Base-by-base conservation (phyloP, 2,329 filamentous ascomycete genomes). In the Celoporthe dispersa region DNA sequence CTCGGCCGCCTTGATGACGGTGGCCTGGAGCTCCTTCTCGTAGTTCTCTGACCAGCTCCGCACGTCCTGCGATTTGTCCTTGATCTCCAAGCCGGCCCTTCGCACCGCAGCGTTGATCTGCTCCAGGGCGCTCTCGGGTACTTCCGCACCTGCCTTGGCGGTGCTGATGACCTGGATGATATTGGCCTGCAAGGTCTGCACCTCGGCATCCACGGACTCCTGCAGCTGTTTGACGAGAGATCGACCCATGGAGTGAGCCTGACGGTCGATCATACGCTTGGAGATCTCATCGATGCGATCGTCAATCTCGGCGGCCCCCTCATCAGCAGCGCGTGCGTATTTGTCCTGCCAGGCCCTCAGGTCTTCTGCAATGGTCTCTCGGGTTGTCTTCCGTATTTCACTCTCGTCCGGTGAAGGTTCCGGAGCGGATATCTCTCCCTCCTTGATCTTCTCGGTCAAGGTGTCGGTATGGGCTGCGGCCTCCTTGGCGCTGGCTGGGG, bases 321-420 rank as follows among this genome's bases (percentile, higher is more conserved):
- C 94, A 71, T 97, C 92, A 9, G 93, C 93, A 12, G 94, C 94
- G 71, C 90, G 89, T 37, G 92, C 87, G 78, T 97, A 98, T 77
- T 97, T 97, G 72, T 89, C 88, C 80, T 98, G 92, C 95, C 96
- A 99, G 68, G 87, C 86, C 74, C 88, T 87, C 19, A 99, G 86
- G 78, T 99, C 96, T 60, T 91, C 87, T 1, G 90, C 86, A 57
- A 98, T 92, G 73, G 87, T 88, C 75, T 91, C 87, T 60, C 89
- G 88, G 2, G 87, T 87, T 4, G 84, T 86, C 67, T 87, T 86
- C 35, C 87, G 86, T 22, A 83, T 79, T 35, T 89, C 86, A 39
- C 86, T 84, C 68, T 88, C 86, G 44, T 82, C 79, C 65, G 84
- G 78, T 73, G 82, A 74, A 63, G 77, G 80, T 73, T 79, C 77